Conservation (phyloP, 192 early-diverging fungal species). For the Coemansia sp. region DNA sequence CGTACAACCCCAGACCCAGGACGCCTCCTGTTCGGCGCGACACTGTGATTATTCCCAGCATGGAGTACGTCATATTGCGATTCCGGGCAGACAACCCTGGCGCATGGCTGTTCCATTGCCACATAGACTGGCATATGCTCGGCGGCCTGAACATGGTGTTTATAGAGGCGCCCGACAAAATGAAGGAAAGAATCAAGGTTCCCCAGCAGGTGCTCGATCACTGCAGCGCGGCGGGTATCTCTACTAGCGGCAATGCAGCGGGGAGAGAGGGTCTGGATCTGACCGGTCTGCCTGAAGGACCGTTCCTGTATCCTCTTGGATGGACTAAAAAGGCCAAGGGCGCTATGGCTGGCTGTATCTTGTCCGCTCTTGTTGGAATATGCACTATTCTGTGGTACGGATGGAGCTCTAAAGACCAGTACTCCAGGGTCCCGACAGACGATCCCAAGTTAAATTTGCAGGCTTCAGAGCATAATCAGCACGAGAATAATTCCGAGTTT, state of each 20-base stretch:
- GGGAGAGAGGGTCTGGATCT: slow-evolving; percentile 72
- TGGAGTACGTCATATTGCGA: slow-evolving; percentile 70
- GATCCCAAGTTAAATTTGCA: slow-evolving; percentile 1
- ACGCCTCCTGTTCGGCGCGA: slow-evolving; percentile 71
- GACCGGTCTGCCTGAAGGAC: slow-evolving; percentile 57
- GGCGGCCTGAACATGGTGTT: slow-evolving; percentile 71
- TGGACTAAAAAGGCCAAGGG: slow-evolving; percentile 72
- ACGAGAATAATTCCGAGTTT: neutral
- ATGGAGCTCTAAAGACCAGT: slow-evolving; percentile 35
- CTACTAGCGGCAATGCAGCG: slow-evolving; percentile 70
- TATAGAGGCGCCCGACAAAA: slow-evolving; percentile 71
- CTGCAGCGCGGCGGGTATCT: slow-evolving; percentile 63
- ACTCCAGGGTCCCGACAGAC: slow-evolving; percentile 11
- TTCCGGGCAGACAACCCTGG: slow-evolving; percentile 83
- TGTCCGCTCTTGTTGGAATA: slow-evolving; percentile 75
- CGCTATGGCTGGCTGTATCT: slow-evolving; percentile 69
- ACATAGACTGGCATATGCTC: slow-evolving; percentile 63
- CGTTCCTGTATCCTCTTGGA: slow-evolving; percentile 56
- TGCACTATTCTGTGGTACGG: slow-evolving; percentile 76
- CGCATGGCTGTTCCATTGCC: slow-evolving; percentile 86
- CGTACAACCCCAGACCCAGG: slow-evolving; percentile 42
- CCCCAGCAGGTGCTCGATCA: slow-evolving; percentile 63
- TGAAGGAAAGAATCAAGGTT: slow-evolving; percentile 57
- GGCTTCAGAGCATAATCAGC: neutral
- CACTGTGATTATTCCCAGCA: slow-evolving; percentile 68